phyloP scores from a whole-genome alignment of 1,284 basidiomycete genomes.

The Schizophyllum commune region DNA sequence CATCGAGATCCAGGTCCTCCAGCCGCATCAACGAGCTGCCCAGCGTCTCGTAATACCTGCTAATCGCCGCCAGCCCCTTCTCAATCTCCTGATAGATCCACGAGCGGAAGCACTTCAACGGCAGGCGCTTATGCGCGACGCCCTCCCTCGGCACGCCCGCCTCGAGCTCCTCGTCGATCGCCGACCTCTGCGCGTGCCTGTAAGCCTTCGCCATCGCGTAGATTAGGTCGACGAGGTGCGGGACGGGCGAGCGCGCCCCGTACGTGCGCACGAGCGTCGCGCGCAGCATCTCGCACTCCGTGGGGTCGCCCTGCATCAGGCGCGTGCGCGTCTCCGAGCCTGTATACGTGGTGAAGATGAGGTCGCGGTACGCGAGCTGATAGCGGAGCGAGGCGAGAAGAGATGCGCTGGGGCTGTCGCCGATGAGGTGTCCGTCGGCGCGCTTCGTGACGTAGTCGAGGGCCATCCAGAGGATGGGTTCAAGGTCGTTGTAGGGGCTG shows the following conservation, averaged over 20 bases:
- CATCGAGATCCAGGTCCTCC: neutral
- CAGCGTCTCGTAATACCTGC: neutral
- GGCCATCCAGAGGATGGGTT: neutral
- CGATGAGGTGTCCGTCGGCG: neutral
- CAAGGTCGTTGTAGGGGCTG: neutral
- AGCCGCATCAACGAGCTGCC: neutral
- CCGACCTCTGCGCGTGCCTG: neutral
- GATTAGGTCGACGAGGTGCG: neutral
- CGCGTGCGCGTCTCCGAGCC: neutral
- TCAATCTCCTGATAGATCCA: neutral
- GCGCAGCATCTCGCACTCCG: neutral
- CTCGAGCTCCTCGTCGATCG: neutral
- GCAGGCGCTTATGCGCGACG: neutral
- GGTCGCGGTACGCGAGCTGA: neutral
- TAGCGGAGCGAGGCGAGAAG: neutral
- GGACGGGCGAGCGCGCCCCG: neutral
- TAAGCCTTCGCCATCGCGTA: neutral
- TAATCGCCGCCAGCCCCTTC: neutral
- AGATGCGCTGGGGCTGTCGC: neutral
- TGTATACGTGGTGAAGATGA: neutral
- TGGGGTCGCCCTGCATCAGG: neutral
- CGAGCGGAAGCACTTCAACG: neutral
- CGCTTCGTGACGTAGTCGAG: neutral
- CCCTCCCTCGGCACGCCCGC: neutral
- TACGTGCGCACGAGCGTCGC: neutral